Conservation (phyloP, 2,329 filamentous ascomycete species). For the Rhynchosporium graminicola region DNA sequence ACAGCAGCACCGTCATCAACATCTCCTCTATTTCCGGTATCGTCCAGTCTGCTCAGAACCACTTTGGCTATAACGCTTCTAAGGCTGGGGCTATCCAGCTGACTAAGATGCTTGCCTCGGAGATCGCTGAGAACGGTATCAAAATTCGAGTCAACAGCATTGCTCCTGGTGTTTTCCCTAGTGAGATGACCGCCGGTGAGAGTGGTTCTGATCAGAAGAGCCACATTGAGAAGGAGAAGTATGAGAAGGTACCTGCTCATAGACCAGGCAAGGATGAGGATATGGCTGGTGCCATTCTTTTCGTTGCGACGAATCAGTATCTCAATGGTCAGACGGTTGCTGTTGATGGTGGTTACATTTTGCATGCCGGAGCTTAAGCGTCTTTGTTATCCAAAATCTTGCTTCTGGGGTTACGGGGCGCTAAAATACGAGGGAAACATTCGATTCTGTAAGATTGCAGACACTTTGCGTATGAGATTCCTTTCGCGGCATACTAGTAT, state of each 20-base stretch:
- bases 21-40: slow-evolving; percentile 40
- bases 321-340: slow-evolving; percentile 45
- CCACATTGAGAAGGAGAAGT: slow-evolving; percentile 53
- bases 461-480: no score
- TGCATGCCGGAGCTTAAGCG: slow-evolving; percentile 32
- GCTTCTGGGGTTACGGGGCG: no score
- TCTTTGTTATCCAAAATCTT: neutral
- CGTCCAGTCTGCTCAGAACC: slow-evolving; percentile 36
- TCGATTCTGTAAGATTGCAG: no score
- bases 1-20: slow-evolving; percentile 38
- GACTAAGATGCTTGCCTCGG: slow-evolving; percentile 55
- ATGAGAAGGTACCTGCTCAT: slow-evolving; percentile 50
- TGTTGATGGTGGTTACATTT: slow-evolving; percentile 56
- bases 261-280: slow-evolving; percentile 59
- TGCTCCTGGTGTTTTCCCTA: slow-evolving; percentile 58
- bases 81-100: slow-evolving; percentile 56
- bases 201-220: slow-evolving; percentile 55
- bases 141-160: slow-evolving; percentile 60
- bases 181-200: slow-evolving; percentile 56
- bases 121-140: slow-evolving; percentile 50
- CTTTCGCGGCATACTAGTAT: no score
- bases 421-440: no score
- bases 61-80: slow-evolving; percentile 44
- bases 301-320: slow-evolving; percentile 48
- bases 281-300: slow-evolving; percentile 59